Conservation (phyloP, 805 yeast species). For the Starmerella powellii region DNA sequence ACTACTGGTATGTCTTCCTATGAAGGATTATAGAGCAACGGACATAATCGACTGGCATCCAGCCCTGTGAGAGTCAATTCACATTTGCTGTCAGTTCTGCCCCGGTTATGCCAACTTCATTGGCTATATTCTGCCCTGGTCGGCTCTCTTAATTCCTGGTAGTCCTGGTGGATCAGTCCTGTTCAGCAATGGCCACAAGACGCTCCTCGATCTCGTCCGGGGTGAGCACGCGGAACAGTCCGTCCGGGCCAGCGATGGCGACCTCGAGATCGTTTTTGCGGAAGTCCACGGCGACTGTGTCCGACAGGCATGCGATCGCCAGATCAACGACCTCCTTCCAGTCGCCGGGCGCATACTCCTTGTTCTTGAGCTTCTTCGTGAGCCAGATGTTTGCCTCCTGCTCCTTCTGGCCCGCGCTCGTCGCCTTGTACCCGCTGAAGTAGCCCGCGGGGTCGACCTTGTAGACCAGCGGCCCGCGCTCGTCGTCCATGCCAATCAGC, state of each 20-base stretch:
- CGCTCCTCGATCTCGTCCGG: constrained; percentile 91
- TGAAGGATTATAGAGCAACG: too few species aligned
- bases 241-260: constrained; percentile 67
- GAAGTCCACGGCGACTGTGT: constrained; percentile 83
- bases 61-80: too few species aligned
- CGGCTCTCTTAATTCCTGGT: too few species aligned
- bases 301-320: constrained; percentile 75
- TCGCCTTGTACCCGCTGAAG: constrained; percentile 79
- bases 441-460: constrained; percentile 98
- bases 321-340: constrained; percentile 84
- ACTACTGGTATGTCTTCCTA: too few species aligned
- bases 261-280: constrained; percentile 87
- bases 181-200: constrained; percentile 88
- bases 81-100: too few species aligned
- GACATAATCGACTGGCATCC: too few species aligned
- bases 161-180: constrained; percentile 55
- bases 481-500: constrained; percentile 78
- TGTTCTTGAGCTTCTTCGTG: constrained; percentile 79
- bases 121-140: too few species aligned
- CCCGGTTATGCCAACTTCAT: too few species aligned
- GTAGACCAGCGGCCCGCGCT: constrained; percentile 74
- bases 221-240: constrained; percentile 53
- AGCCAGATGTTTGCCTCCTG: constrained; percentile 84
- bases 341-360: constrained; percentile 57
- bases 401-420: constrained; percentile 93